These are phyloP conservation scores for Grigorovia transvaalensis DNA, from an alignment of 805 yeast genomes.

Conservation along the genomic window DNA sequence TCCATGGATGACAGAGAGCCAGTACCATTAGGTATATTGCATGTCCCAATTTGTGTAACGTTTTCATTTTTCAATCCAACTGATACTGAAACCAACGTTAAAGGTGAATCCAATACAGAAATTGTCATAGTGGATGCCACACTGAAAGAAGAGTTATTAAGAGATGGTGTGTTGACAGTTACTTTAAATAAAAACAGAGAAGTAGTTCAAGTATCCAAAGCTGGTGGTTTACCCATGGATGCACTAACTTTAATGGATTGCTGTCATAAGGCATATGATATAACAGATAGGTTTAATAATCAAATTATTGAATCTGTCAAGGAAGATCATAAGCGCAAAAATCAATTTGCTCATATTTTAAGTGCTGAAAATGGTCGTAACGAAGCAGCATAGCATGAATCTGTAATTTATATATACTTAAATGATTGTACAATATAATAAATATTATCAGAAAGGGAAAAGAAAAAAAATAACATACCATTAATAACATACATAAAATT, in stretches of 20 bases:
- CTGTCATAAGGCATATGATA: constrained; percentile 50
- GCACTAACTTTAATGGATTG: constrained; percentile 59
- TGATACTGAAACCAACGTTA: constrained; percentile 56
- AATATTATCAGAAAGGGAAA: too few species aligned
- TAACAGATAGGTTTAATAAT: constrained; percentile 56
- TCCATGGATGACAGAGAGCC: constrained; percentile 74
- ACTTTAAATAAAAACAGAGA: constrained; percentile 87
- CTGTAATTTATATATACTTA: background rate
- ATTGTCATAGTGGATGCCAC: constrained; percentile 67
- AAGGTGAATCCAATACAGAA: constrained; percentile 52
- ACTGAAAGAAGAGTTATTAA: constrained; percentile 60
- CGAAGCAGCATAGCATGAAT: constrained; percentile 3
- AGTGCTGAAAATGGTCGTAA: constrained; percentile 29
- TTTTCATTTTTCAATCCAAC: constrained; percentile 73
- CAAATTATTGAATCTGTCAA: constrained; percentile 47
- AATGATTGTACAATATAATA: background rate
- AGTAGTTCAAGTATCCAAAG: constrained; percentile 78
- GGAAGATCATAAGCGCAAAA: constrained; percentile 42
- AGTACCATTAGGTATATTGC: constrained; percentile 73
- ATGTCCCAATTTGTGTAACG: constrained; percentile 82
- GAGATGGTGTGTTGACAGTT: constrained; percentile 73
- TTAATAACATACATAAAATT: background rate
- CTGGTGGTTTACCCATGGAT: constrained; percentile 82
- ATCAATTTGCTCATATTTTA: constrained; percentile 25
- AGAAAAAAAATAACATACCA: background rate